phyloP scores from a whole-genome alignment of 2,329 filamentous ascomycete species.

The Hypoxylon sp. region DNA sequence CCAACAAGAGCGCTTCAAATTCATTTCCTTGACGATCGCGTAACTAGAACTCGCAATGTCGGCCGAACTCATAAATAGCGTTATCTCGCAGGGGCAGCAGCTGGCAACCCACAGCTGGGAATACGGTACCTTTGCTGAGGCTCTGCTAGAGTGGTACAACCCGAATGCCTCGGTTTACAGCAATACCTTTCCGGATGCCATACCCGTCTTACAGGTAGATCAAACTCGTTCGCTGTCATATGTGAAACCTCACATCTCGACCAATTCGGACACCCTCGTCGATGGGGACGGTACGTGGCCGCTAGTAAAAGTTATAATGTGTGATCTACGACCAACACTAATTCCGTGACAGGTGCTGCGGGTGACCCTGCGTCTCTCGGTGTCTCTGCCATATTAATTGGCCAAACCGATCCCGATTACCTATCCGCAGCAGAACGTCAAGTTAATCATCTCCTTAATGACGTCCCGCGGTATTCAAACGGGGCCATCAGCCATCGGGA shows the following conservation, averaged over 20 bases:
- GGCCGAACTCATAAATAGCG: constrained; percentile 42
- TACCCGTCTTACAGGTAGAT: constrained; percentile 51
- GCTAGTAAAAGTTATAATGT: not conserved
- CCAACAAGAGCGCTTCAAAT: not conserved
- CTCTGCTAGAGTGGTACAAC: constrained; percentile 46
- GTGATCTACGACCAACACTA: constrained; percentile 2
- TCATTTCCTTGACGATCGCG: not conserved
- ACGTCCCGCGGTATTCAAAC: constrained; percentile 58
- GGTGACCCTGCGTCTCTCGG: constrained; percentile 61
- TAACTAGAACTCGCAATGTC: constrained; percentile 23
- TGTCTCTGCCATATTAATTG: constrained; percentile 59
- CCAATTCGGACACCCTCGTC: constrained; percentile 42
- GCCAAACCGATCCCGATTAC: constrained; percentile 52
- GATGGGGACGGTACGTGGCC: constrained; percentile 43
- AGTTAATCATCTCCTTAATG: constrained; percentile 55
- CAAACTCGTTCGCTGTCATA: constrained; percentile 44
- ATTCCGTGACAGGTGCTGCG: constrained; percentile 49
- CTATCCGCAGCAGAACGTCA: constrained; percentile 56
- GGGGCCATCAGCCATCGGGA: constrained; percentile 62
- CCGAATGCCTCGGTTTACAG: constrained; percentile 45
- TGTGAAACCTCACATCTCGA: constrained; percentile 44
- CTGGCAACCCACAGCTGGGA: constrained; percentile 49
- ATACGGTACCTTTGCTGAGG: constrained; percentile 46
- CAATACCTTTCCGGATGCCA: constrained; percentile 51
- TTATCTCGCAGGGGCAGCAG: constrained; percentile 44